A percentile compares a stretch with the other conserved stretches of the same genome.
These are phyloP conservation scores for Capronia americana DNA, from an alignment of 2,329 filamentous ascomycete species.

Conservation along the genomic window DNA sequence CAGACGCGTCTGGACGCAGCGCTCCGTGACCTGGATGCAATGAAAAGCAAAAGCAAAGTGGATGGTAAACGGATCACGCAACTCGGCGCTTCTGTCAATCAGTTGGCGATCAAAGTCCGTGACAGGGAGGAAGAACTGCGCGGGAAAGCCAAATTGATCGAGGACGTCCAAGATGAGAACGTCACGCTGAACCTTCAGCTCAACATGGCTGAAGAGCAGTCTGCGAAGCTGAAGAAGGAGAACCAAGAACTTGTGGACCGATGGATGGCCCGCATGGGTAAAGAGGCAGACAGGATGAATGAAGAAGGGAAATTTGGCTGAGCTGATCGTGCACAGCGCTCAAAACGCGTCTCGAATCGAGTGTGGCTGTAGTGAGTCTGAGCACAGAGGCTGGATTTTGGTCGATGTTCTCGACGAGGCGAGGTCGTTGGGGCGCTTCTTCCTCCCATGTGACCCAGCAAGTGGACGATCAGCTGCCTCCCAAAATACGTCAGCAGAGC, in stretches of 20 bases:
- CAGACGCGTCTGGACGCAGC: constrained; percentile 68
- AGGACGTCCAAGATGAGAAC: constrained; percentile 92
- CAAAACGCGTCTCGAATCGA: background rate
- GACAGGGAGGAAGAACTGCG: constrained; percentile 86
- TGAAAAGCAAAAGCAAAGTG: constrained; percentile 66
- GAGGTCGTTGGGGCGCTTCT: background rate
- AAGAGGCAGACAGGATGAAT: constrained; percentile 90
- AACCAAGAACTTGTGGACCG: constrained; percentile 88
- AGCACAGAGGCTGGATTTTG: background rate
- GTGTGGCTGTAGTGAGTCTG: background rate
- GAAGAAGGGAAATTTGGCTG: constrained; percentile 51
- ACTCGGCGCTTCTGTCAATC: constrained; percentile 67
- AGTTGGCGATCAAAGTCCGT: constrained; percentile 69
- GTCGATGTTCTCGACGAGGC: background rate
- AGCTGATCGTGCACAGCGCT: background rate
- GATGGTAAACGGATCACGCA: constrained; percentile 67
- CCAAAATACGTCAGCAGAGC: background rate
- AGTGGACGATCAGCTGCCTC: background rate
- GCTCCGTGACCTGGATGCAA: constrained; percentile 67
- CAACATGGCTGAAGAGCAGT: constrained; percentile 80
- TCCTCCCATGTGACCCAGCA: background rate
- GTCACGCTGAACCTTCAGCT: constrained; percentile 85
- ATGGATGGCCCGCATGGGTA: constrained; percentile 87
- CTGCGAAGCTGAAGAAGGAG: constrained; percentile 75
- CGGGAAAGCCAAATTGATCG: constrained; percentile 81